Evolutionary conservation across 805 yeast species (phyloP).

Genomic region (Saccharomycodes ludwigii): DNA sequence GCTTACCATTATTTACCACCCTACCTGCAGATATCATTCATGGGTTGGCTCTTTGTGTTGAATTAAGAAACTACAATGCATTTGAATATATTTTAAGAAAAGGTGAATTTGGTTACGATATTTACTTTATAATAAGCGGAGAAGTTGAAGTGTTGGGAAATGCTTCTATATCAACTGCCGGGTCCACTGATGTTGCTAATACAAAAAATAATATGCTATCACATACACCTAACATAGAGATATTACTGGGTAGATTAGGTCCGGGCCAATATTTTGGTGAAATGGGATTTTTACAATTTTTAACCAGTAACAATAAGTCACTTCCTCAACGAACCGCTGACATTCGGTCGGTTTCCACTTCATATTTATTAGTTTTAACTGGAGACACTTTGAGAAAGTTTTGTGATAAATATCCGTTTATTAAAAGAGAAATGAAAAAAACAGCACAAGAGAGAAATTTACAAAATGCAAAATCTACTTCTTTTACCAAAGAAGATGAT

Average conservation of each 20-base stretch:
- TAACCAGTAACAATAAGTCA: conserved; percentile 16
- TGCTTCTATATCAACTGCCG: conserved; percentile 9
- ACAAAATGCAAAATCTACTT: conserved; percentile 14
- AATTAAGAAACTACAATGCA: conserved; percentile 38
- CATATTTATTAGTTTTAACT: conserved; percentile 48
- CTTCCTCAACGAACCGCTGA: conserved; percentile 40
- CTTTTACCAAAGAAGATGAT: conserved; percentile 6
- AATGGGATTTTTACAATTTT: conserved; percentile 49
- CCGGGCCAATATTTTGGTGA: conserved; percentile 66
- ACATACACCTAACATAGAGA: conserved; percentile 5
- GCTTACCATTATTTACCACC: conserved; percentile 44
- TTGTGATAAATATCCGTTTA: conserved; percentile 44
- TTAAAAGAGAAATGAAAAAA: conserved; percentile 44
- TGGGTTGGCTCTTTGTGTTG: conserved; percentile 50
- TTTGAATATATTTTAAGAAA: conserved; percentile 50
- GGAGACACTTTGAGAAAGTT: conserved; percentile 42
- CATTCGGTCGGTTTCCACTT: conserved; percentile 46
- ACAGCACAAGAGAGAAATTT: conserved; percentile 44
- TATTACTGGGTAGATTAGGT: conserved; percentile 40
- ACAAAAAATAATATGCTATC: conserved; percentile 1
- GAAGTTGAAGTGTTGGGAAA: conserved; percentile 48
- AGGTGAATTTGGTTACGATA: conserved; percentile 49
- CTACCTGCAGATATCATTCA: conserved; percentile 51
- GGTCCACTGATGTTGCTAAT: conserved; percentile 19
- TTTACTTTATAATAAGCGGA: conserved; percentile 55